Conservation (phyloP, 176 grass and related monocot genomes). For the Hordeum marinum region DNA sequence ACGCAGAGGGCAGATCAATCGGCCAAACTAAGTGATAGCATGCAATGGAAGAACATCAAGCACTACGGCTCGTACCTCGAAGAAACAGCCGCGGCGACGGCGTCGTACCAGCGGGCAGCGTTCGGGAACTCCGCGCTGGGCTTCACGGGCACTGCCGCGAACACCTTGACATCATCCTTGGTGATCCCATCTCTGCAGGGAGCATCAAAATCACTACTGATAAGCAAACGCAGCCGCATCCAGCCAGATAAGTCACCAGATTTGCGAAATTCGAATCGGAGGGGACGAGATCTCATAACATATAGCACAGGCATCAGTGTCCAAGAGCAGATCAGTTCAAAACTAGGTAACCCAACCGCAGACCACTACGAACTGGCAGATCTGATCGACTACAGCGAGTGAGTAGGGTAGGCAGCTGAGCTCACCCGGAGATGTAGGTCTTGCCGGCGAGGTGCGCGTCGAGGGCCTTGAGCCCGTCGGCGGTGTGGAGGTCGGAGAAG, state of each 20-base stretch:
- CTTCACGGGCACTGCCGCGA: conserved; percentile 54
- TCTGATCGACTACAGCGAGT: background rate
- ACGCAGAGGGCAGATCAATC: no score
- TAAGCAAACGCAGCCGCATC: background rate
- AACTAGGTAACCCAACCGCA: background rate
- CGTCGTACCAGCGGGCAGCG: conserved; percentile 68
- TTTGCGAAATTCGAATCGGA: background rate
- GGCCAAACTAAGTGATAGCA: background rate
- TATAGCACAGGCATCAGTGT: background rate
- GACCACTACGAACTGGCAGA: background rate
- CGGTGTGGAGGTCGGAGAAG: conserved; percentile 72
- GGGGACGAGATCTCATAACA: background rate
- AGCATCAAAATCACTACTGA: background rate
- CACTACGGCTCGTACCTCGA: conserved; percentile 43
- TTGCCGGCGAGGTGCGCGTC: conserved; percentile 70
- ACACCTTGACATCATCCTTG: conserved; percentile 86
- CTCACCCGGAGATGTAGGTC: conserved; percentile 74
- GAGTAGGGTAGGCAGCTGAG: background rate
- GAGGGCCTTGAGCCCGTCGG: conserved; percentile 63
- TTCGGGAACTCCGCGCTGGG: conserved; percentile 61
- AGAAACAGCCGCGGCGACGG: conserved; percentile 42
- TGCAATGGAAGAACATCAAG: background rate
- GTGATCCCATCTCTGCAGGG: conserved; percentile 46
- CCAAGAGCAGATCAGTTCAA: background rate
- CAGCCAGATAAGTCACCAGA: background rate